Base-by-base conservation (phyloP, 805 yeast species). In the Pichia scutulata region DNA sequence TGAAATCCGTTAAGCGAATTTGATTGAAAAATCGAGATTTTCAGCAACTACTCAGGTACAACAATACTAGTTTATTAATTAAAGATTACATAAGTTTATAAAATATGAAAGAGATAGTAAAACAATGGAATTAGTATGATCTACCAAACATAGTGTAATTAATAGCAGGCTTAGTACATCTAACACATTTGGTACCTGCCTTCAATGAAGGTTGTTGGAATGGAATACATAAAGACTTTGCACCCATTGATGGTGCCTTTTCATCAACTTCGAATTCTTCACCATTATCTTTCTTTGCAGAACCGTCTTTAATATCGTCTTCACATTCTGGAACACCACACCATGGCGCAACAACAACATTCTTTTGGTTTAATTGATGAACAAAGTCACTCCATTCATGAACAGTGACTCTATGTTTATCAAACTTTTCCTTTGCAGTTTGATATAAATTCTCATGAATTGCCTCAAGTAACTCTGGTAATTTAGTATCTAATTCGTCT, bases 201-300 rank as follows among this genome's bases (percentile, higher is more conserved):
- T 80, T 80, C 69, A 92, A 78, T 62, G 73, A 80, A 52, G 96
- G 97, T 75, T 92, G 98, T 39, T 87, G 86, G 65, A 82, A 83
- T 57, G 99, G 99, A 68, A 90, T 90, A 80, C 99, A 93, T 70
- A 93, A 77, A 21, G 96, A 86, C 76, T 93, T 93, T 58, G 99
- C 99, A 66, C 99, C 99, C 99, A 93, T 93, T 47, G 95, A 82
- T 66, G 99, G 99, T 23, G 99, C 89, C 69, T 87, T 86, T 65
- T 93, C 98, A 66, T 93, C 99, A 45, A 76, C 84, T 68, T 86
- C 96, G 59, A 81, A 88, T 58, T 86, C 95, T 55, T 85, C 92
- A 58, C 89, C 86, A 60, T 81, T 83, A 65, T 84, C 86, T 65
- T 83, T 80, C 70, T 77, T 82, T 41, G 95, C 89, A 18, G 87